Evolutionary conservation across 78 protist genomes (phyloP).

Genomic region (Dictyostelium intermedium): DNA sequence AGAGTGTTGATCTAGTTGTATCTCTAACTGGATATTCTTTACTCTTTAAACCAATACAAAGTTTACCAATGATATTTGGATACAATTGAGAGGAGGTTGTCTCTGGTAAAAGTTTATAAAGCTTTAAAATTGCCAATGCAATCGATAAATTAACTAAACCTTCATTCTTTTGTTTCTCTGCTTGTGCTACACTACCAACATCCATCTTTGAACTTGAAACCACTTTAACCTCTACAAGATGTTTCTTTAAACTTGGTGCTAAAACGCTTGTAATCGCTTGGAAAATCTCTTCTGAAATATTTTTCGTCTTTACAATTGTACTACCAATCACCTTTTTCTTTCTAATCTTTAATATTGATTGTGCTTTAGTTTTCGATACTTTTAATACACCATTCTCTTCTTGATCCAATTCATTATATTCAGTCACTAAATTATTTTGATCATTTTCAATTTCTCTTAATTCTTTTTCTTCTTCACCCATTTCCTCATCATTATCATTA

Average conservation of each 20-base stretch:
- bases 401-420: not conserved
- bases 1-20: conserved; percentile 13
- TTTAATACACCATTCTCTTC: conserved; percentile 28
- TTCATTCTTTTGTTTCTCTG: conserved; percentile 5
- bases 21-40: conserved; percentile 26
- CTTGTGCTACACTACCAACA: not conserved
- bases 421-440: not conserved
- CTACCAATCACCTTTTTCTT: not conserved
- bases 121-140: conserved; percentile 39
- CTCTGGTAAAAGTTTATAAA: conserved; percentile 37
- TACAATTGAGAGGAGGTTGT: not conserved
- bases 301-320: conserved; percentile 1
- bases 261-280: conserved; percentile 21
- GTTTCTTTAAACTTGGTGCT: conserved; percentile 29
- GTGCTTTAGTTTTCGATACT: not conserved
- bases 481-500: not conserved
- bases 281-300: conserved; percentile 49
- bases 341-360: not conserved
- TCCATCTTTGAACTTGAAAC: not conserved
- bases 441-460: not conserved
- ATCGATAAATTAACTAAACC: conserved; percentile 29
- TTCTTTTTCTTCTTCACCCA: not conserved
- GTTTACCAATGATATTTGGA: conserved; percentile 54
- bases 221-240: not conserved
- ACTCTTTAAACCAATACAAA: conserved; percentile 46